phyloP scores from a whole-genome alignment of 1,284 basidiomycete genomes.

The Leccinum brunneo-olivaceum region DNA sequence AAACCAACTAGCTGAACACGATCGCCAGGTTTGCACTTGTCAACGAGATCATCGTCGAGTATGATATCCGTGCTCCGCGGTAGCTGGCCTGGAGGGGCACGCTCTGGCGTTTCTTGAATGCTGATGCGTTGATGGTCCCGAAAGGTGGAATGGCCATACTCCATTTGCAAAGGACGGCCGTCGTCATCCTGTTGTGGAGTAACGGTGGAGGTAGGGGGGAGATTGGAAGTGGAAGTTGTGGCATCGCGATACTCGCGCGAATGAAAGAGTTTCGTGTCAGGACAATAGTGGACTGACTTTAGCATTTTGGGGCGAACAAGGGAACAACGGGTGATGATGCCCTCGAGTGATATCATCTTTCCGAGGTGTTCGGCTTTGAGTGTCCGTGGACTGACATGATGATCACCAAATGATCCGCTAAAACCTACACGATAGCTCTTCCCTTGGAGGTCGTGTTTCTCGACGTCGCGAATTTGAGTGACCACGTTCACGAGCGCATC shows the following conservation, averaged over 20 bases:
- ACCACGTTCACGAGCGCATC: slow-evolving; percentile 76
- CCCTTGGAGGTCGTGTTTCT: slow-evolving; percentile 78
- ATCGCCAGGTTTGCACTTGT: slow-evolving; percentile 96
- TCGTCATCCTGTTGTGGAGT: slow-evolving; percentile 91
- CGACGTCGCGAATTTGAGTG: slow-evolving; percentile 67
- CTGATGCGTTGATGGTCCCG: slow-evolving; percentile 96
- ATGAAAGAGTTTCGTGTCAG: slow-evolving; percentile 80
- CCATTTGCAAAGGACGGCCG: slow-evolving; percentile 82
- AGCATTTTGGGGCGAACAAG: slow-evolving; percentile 98
- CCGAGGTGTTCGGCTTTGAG: slow-evolving; percentile 85
- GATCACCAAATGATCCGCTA: slow-evolving; percentile 97
- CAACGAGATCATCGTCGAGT: slow-evolving; percentile 94
- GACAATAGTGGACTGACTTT: slow-evolving; percentile 94
- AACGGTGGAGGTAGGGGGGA: slow-evolving; percentile 86
- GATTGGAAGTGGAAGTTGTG: slow-evolving; percentile 78
- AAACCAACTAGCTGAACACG: slow-evolving; percentile 95
- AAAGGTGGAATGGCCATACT: slow-evolving; percentile 91
- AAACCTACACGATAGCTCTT: slow-evolving; percentile 88
- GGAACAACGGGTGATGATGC: slow-evolving; percentile 97
- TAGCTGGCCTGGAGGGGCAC: slow-evolving; percentile 94
- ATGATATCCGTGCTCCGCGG: slow-evolving; percentile 95
- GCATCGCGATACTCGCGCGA: slow-evolving; percentile 90
- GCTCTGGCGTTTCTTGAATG: slow-evolving; percentile 99
- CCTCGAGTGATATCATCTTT: slow-evolving; percentile 95
- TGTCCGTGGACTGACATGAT: slow-evolving; percentile 94